Evolutionary conservation across 495 filamentous ascomycete genomes (phyloP), one percentile per base, ranked within the genome.

Genomic region (Hypoxylon fragiforme): DNA sequence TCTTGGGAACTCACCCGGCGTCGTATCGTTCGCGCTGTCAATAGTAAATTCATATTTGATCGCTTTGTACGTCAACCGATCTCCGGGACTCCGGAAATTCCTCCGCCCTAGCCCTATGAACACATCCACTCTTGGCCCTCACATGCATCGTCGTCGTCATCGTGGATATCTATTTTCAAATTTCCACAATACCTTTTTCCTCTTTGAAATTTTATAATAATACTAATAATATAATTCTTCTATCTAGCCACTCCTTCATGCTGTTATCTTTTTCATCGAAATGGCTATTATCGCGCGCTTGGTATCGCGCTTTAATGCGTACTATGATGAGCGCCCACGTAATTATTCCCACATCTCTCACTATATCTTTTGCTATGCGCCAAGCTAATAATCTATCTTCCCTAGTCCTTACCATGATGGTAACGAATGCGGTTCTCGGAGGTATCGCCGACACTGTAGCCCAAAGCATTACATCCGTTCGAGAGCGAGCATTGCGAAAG

Each of bases 371-470:
- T 28, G 24, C 24, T 28, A 28, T 28, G 31, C 12, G 31, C 13
- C 8, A 18, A 11, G 36, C 9, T 57, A 9, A 67, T 14, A 65
- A 44, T 26, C 6, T 3, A 4, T 14, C 14, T 3, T 39, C 57
- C 28, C 15, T 51, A 89, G 90, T 98, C 30, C 79, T 98, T 54
- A 98, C 94, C 34, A 98, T 92, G 70, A 98, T 97, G 94, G 88
- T 97, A 54, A 92, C 90, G 60, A 98, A 98, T 72, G 87, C 94
- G 49, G 86, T 98, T 24, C 83, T 98, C 19, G 90, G 89, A 71
- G 92, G 91, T 55, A 85, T 95, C 44, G 91, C 94, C 67, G 94
- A 99, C 75, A 97, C 92, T 12, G 89, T 95, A 50, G 94, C 94
- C 44, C 94, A 99, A 67, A 83, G 88, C 45, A 87, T 99, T 61